phyloP scores from a whole-genome alignment of 371 early-diverging fungal genomes.

The Nematocida ironsii region DNA sequence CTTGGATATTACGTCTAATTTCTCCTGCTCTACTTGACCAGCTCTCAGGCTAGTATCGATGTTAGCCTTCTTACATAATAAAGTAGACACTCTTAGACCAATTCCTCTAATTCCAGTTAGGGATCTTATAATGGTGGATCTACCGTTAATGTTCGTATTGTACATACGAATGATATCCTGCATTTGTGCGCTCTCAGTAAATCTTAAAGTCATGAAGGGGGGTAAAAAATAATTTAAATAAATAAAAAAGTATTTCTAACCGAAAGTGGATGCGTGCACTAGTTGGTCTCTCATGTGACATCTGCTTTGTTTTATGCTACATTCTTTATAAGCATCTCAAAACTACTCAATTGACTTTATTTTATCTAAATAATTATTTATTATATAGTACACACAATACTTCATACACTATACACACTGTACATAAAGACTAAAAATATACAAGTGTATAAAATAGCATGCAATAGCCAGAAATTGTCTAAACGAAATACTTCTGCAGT shows the following conservation, averaged over 20 bases:
- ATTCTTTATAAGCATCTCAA: no score
- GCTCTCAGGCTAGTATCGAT: conserved; percentile 88
- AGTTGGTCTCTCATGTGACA: not conserved
- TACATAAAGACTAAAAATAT: no score
- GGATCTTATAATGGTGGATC: conserved; percentile 86
- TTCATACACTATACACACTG: no score
- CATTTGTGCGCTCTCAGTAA: conserved; percentile 71
- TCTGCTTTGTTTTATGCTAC: no score
- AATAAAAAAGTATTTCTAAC: conserved; percentile 3
- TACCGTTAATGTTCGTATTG: conserved; percentile 98
- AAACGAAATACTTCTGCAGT: no score
- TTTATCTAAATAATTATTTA: no score
- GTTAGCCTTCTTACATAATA: conserved; percentile 94
- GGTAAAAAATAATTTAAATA: conserved; percentile 35
- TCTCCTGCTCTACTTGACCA: conserved; percentile 87
- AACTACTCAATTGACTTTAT: no score
- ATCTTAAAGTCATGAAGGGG: conserved; percentile 53
- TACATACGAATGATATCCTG: conserved; percentile 97
- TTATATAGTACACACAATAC: no score
- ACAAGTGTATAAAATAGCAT: no score
- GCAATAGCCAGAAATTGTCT: no score
- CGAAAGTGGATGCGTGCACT: not conserved
- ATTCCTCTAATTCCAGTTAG: conserved; percentile 94
- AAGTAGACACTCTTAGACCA: conserved; percentile 90
- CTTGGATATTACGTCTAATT: conserved; percentile 80